Base-by-base conservation (phyloP, 1,284 basidiomycete genomes). In the Malassezia japonica region DNA sequence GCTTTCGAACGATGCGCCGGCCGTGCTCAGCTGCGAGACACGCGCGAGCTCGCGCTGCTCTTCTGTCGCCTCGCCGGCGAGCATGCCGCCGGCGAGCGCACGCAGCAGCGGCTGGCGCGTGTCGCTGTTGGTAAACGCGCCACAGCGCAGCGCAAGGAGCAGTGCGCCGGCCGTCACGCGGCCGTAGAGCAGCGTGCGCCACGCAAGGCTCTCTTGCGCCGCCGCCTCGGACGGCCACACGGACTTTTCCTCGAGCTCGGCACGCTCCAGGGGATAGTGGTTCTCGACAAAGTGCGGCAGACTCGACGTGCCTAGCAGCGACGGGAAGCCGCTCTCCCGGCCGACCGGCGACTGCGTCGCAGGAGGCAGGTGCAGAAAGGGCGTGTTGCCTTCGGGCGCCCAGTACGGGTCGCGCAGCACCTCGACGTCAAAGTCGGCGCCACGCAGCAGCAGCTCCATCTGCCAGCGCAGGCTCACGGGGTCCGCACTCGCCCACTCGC, bases 401-500 rank as follows among this genome's bases (percentile, higher is more conserved):
- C 64, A 64, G 33, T 60, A 61, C 29, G 57, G 41, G 13, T 60
- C 63, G 15, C 55, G 47, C 43, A 65, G 47, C 34, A 59, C 59
- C 21, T 49, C 50, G 20, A 57, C 57, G 2, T 62, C 56, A 29
- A 60, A 59, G 15, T 58, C 54, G 20, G 56, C 57, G 6, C 37
- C 38, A 6, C 64, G 60, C 24, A 65, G 60, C 6, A 60, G 20
- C 18, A 67, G 50, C 44, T 65, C 61, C 54, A 70, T 60, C 40
- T 70, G 67, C 65, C 65, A 67, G 6, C 61, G 55, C 12, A 70
- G 48, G 9, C 62, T 57, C 13, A 61, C 57, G 0, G 67, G 65
- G 24, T 70, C 65, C 13, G 58, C 56, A 42, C 65, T 67, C 1
- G 63, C 57, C 67, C 67, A 70, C 13, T 35, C 33, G 16, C 23